Base-by-base conservation (phyloP, 2,329 filamentous ascomycete genomes). In the Cladosporium sp. region DNA sequence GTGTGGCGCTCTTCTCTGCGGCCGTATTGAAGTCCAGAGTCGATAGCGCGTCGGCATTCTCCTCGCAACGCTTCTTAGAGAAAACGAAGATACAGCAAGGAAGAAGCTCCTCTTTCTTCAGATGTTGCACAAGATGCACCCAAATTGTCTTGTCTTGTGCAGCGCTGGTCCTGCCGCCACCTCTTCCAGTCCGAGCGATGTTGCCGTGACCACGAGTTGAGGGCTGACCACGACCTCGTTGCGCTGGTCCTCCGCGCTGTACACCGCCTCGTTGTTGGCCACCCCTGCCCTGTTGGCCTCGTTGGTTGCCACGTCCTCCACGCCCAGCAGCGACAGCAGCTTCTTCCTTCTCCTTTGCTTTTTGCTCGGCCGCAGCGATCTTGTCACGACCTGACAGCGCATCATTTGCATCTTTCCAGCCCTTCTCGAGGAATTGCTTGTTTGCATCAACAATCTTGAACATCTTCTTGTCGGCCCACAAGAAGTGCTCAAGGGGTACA, bases 31-130 rank as follows among this genome's bases (percentile, higher is more conserved):
- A 97, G 69, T 99, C 94, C 64, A 96, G 87, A 68, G 97, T 97
- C 61, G 90, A 93, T 20, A 99, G 79, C 0, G 94, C 93, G 70
- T 97, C 91, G 0, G 94, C 94, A 71, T 97, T 99, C 70, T 97
- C 91, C 73, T 99, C 94, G 67, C 94, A 97, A 53, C 94, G 82
- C 74, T 94, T 96, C 77, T 97, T 99, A 2, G 94, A 99, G 74
- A 99, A 99, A 57, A 99, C 93, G 70, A 99, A 99, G 64, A 99
- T 96, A 71, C 93, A 97, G 8, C 89, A 91, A 0, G 94, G 94
- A 3, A 99, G 82, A 3, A 99, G 80, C 49, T 85, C 90, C 53
- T 91, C 85, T 72, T 96, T 96, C 66, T 87, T 90, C 55, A 99
- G 80, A 73, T 90, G 91, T 68, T 96, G 90, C 2, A 99, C 91